Percentiles rank a stretch among this genome's conserved stretches.
Evolutionary conservation across 371 early-diverging fungal species (phyloP).

Genomic region (Rhizopus delemar): DNA sequence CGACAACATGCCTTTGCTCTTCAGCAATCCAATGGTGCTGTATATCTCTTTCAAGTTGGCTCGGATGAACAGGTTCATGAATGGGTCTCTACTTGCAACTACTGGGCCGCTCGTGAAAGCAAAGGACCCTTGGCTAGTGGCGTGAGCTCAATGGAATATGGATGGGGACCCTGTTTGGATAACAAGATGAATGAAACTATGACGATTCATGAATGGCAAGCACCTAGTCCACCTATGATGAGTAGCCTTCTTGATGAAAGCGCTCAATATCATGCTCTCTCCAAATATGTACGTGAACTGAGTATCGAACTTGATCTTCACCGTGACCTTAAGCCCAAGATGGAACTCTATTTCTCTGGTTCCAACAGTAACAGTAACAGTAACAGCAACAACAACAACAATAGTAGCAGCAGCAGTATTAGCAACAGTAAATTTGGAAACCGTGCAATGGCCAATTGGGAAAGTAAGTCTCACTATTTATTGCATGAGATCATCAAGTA

Average conservation of each 20-base stretch:
- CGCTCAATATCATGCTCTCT: slow-evolving; percentile 36
- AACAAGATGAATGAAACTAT: neutral
- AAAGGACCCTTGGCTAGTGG: slow-evolving; percentile 86
- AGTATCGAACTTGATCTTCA: slow-evolving; percentile 41
- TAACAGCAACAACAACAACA: too few species aligned
- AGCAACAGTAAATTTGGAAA: slow-evolving; percentile 31
- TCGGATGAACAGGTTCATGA: slow-evolving; percentile 67
- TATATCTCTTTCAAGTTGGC: slow-evolving; percentile 81
- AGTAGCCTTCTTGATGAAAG: slow-evolving; percentile 36
- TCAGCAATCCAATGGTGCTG: slow-evolving; percentile 76
- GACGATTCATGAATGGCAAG: slow-evolving; percentile 38
- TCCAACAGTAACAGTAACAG: neutral
- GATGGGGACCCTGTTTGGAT: slow-evolving; percentile 74
- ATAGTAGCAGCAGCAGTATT: too few species aligned
- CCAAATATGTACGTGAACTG: slow-evolving; percentile 33
- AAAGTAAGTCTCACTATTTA: slow-evolving; percentile 78
- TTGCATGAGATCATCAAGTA: slow-evolving; percentile 87
- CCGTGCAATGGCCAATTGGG: slow-evolving; percentile 84
- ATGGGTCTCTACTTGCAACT: slow-evolving; percentile 89
- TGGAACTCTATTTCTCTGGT: slow-evolving; percentile 42
- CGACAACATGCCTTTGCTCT: slow-evolving; percentile 86
- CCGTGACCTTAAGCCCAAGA: slow-evolving; percentile 44
- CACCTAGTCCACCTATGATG: slow-evolving; percentile 39
- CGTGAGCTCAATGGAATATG: slow-evolving; percentile 86
- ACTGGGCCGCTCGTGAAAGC: slow-evolving; percentile 89